Evolutionary conservation across 306 rosid genomes (phyloP).

Genomic region (Arachis hypogaea): DNA sequence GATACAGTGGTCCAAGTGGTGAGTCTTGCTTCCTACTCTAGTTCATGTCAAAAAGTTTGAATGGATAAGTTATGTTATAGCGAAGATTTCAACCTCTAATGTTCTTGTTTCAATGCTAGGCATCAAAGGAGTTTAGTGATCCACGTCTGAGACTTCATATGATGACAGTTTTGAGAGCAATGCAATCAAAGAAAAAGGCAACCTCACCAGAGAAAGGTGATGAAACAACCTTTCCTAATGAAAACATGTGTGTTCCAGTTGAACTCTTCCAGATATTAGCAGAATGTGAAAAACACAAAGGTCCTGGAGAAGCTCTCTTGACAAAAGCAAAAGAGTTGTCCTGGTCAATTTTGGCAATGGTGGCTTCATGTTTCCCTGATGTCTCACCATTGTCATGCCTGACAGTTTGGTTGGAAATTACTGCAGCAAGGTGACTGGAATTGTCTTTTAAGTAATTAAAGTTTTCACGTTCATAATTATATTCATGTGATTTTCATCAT

Average conservation of each 20-base stretch:
- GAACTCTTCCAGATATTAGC: constrained; percentile 91
- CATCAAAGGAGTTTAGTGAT: constrained; percentile 90
- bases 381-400: constrained; percentile 89
- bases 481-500: constrained; percentile 23
- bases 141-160: constrained; percentile 83
- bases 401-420: constrained; percentile 94
- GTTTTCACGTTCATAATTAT: constrained; percentile 40
- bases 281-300: constrained; percentile 75
- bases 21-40: constrained; percentile 40
- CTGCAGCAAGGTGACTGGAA: constrained; percentile 84
- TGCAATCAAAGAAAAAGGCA: constrained; percentile 78
- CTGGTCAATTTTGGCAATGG: constrained; percentile 93
- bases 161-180: constrained; percentile 83
- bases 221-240: constrained; percentile 61
- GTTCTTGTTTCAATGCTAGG: constrained; percentile 56
- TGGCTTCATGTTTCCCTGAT: constrained; percentile 92
- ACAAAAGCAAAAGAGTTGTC: constrained; percentile 90
- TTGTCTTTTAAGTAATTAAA: constrained; percentile 38
- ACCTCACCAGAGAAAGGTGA: constrained; percentile 62
- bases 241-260: constrained; percentile 67
- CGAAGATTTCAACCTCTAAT: constrained; percentile 35
- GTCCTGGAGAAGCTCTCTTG: constrained; percentile 86
- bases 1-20: constrained; percentile 77
- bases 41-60: constrained; percentile 13
- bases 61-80: neutral